Conservation (phyloP, 2,329 filamentous ascomycete genomes). For the Diplodia seriata region DNA sequence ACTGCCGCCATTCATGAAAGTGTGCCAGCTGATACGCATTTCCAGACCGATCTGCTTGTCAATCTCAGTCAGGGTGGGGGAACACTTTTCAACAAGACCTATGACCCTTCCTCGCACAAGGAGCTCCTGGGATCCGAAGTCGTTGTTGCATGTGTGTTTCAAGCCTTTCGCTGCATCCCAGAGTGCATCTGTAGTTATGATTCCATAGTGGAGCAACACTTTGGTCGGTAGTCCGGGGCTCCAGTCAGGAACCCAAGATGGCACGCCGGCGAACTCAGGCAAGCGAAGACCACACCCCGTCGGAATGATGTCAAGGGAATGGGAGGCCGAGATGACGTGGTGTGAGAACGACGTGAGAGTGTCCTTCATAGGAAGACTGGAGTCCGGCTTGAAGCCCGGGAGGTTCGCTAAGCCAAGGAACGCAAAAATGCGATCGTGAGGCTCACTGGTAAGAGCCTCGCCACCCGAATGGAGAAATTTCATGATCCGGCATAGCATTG, state of each 20-base stretch:
- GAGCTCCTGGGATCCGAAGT: neutral
- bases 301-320: neutral
- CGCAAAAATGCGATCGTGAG: neutral
- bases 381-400: neutral
- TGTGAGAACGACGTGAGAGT: neutral
- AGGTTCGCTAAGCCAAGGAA: neutral
- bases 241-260: neutral
- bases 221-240: accelerated
- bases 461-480: accelerated
- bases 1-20: no score
- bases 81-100: neutral
- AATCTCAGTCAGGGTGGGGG: neutral
- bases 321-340: neutral
- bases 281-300: neutral
- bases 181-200: neutral
- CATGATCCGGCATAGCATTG: neutral
- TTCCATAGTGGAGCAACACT: neutral
- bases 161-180: neutral
- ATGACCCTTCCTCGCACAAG: neutral
- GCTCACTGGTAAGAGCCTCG: neutral
- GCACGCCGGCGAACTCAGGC: neutral
- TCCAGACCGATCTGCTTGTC: no score
- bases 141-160: neutral
- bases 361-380: neutral
- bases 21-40: no score